Evolutionary conservation across 306 rosid genomes (phyloP), one percentile per base, ranked within the genome.

Genomic region (Cajanus cajan): DNA sequence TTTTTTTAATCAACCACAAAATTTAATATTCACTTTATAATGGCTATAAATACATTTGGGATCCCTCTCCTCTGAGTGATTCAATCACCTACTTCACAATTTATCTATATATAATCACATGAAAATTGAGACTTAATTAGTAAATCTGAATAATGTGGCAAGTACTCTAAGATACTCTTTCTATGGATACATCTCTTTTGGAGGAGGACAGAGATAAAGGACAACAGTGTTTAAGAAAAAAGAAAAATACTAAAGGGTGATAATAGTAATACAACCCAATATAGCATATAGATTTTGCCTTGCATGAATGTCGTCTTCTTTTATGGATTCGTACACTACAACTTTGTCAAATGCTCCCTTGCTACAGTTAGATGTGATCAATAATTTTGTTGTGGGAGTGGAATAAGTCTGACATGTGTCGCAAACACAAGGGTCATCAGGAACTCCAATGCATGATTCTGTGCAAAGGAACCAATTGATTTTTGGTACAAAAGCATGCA

Each of bases 311-410:
- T 19, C 4, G 22, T 74, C 14, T 57, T 79, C 74, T 78, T 73
- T 57, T 57, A 67, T 77, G 78, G 83, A 85, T 78, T 81, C 79
- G 81, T 75, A 82, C 84, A 73, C 80, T 39, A 85, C 75, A 85
- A 59, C 79, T 47, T 73, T 72, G 67, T 67, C 50, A 81, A 67
- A 68, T 66, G 81, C 58, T 81, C 75, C 69, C 31, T 28, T 3
- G 3, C 71, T 40, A 63, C 19, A 51, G 57, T 62, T 65, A 47
- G 36, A 78, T 57, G 64, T 66, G 68, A 57, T 55, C 59, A 68
- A 73, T 13, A 54, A 73, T 48, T 28, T 34, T 41, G 68, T 57
- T 22, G 37, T 7, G 24, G 28, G 72, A 28, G 7, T 43, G 52
- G 86, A 82, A 82, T 74, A 74, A 45, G 33, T 39, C 12, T 66